A percentile compares a stretch with the other conserved stretches of the same genome.
Conservation (phyloP, 1,284 basidiomycete genomes). For the Schizophyllum amplum region DNA sequence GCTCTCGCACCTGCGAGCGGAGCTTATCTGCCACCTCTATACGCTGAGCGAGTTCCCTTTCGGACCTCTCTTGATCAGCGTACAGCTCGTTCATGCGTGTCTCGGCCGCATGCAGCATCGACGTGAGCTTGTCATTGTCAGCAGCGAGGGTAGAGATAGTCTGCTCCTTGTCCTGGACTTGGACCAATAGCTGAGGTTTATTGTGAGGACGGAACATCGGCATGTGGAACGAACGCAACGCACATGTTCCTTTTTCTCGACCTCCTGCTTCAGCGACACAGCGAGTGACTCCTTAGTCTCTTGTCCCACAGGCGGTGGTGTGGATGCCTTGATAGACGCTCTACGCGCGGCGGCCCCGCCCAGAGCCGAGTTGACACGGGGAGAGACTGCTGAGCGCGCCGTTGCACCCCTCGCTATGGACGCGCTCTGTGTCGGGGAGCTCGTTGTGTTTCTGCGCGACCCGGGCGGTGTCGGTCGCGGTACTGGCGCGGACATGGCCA, state of each 20-base stretch:
- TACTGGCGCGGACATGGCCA: slow-evolving; percentile 25
- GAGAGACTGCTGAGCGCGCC: slow-evolving; percentile 41
- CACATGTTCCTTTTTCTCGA: slow-evolving; percentile 74
- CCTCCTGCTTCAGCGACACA: slow-evolving; percentile 61
- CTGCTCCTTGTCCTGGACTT: slow-evolving; percentile 70
- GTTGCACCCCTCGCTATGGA: slow-evolving; percentile 33
- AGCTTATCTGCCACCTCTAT: slow-evolving; percentile 75
- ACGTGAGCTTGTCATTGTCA: slow-evolving; percentile 57
- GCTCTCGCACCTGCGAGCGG: slow-evolving; percentile 65
- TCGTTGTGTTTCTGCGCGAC: neutral
- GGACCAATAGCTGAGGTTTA: slow-evolving; percentile 51
- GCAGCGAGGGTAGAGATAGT: slow-evolving; percentile 47
- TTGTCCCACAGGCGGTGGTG: slow-evolving; percentile 28
- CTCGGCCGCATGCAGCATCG: slow-evolving; percentile 59
- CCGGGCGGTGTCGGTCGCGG: neutral
- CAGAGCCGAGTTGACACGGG: slow-evolving; percentile 34
- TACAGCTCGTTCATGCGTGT: slow-evolving; percentile 66
- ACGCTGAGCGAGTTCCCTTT: slow-evolving; percentile 67
- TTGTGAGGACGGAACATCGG: slow-evolving; percentile 9
- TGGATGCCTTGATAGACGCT: slow-evolving; percentile 35
- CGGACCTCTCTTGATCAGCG: slow-evolving; percentile 68
- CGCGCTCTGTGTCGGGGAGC: slow-evolving; percentile 20
- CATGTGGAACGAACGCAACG: slow-evolving; percentile 14
- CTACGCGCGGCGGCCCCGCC: slow-evolving; percentile 38
- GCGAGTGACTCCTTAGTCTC: slow-evolving; percentile 47